phyloP scores from a whole-genome alignment of 192 early-diverging fungal species.

The Backusella liffmaniae region DNA sequence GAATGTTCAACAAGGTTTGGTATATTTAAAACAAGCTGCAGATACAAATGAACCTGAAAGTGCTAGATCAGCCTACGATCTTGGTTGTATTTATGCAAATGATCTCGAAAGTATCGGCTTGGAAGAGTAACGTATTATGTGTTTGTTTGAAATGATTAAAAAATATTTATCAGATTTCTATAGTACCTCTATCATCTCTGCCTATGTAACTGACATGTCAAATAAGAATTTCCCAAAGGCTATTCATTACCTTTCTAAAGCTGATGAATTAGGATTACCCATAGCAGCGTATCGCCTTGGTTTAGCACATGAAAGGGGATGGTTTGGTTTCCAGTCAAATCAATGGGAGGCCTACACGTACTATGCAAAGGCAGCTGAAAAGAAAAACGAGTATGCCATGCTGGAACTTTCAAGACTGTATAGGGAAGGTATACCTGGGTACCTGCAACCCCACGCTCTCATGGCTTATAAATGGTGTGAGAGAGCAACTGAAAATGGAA shows the following conservation, averaged over 20 bases:
- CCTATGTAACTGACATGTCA: background rate
- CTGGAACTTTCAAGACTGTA: slow-evolving; percentile 88
- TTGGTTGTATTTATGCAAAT: slow-evolving; percentile 75
- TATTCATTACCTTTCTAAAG: slow-evolving; percentile 68
- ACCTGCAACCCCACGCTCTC: background rate
- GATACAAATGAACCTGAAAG: slow-evolving; percentile 49
- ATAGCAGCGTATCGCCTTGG: slow-evolving; percentile 78
- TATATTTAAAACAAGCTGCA: slow-evolving; percentile 80
- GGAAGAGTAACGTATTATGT: background rate
- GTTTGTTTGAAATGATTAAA: background rate
- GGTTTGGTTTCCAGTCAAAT: slow-evolving; percentile 62
- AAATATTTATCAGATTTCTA: background rate
- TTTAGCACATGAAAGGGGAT: slow-evolving; percentile 76
- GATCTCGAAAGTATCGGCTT: slow-evolving; percentile 60
- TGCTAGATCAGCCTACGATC: slow-evolving; percentile 75
- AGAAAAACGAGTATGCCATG: slow-evolving; percentile 77
- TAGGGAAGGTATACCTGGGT: slow-evolving; percentile 55
- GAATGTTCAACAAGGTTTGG: slow-evolving; percentile 77
- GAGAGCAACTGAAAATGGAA: slow-evolving; percentile 73
- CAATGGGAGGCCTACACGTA: slow-evolving; percentile 67
- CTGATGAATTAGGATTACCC: slow-evolving; percentile 69
- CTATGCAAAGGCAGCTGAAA: slow-evolving; percentile 80
- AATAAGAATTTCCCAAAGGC: slow-evolving; percentile 67
- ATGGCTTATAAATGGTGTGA: slow-evolving; percentile 79
- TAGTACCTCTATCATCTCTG: background rate